These are phyloP conservation scores for Mortierella sp. DNA, from an alignment of 371 early-diverging fungal species.

Conservation along the genomic window DNA sequence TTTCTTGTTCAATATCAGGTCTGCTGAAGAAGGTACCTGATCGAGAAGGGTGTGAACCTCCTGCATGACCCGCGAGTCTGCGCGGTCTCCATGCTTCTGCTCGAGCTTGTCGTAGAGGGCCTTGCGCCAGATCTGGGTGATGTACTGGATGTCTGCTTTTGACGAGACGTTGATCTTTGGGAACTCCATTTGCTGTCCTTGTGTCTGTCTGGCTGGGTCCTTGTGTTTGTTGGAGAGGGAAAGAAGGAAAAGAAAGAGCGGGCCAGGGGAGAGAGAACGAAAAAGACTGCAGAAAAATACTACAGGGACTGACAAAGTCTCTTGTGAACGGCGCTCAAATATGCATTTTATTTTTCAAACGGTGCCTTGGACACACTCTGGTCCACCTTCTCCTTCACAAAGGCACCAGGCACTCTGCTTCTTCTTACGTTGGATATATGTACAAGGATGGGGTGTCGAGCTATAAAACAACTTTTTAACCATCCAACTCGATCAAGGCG, in stretches of 20 bases:
- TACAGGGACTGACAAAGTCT: neutral
- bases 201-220: neutral
- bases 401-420: neutral
- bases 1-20: neutral
- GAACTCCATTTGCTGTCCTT: conserved; percentile 37
- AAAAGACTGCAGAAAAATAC: neutral
- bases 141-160: conserved; percentile 51
- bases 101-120: conserved; percentile 26
- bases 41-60: conserved; percentile 37
- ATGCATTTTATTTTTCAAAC: neutral
- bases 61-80: conserved; percentile 23
- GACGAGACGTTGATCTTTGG: conserved; percentile 58
- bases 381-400: neutral
- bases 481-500: conserved; percentile 49
- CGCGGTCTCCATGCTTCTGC: conserved; percentile 14
- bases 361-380: neutral
- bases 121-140: conserved; percentile 38
- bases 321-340: neutral
- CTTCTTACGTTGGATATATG: neutral
- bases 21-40: conserved; percentile 22
- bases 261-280: neutral
- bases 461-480: conserved; percentile 20
- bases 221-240: neutral
- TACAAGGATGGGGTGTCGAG: neutral
- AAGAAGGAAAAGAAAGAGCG: neutral